Evolutionary conservation across 345 rosid genomes (phyloP).

Genomic region (Salix exigua): DNA sequence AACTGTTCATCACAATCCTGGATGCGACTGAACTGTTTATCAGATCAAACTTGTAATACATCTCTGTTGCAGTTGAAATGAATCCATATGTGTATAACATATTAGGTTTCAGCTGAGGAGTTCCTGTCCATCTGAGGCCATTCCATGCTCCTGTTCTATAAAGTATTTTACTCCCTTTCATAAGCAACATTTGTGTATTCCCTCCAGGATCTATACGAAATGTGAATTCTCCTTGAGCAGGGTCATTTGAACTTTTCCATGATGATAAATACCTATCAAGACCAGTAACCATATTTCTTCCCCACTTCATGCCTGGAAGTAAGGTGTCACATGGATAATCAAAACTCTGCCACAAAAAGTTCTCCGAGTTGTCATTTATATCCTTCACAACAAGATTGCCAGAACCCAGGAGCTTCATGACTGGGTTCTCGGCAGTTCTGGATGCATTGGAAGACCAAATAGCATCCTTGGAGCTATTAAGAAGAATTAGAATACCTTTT

Average conservation of each 20-base stretch:
- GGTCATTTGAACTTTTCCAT: constrained; percentile 19
- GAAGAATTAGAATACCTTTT: constrained; percentile 23
- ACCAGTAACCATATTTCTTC: constrained; percentile 17
- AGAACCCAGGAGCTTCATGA: constrained; percentile 20
- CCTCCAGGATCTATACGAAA: constrained; percentile 14
- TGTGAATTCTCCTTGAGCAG: constrained; percentile 17
- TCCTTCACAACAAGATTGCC: constrained; percentile 30
- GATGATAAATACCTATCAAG: constrained; percentile 17
- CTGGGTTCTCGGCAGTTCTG: not conserved
- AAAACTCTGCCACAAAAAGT: constrained; percentile 33
- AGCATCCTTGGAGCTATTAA: constrained; percentile 4
- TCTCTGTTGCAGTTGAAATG: constrained; percentile 9
- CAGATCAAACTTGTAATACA: constrained; percentile 5
- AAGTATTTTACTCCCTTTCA: not conserved
- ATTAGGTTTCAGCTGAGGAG: not conserved
- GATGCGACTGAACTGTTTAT: constrained; percentile 9
- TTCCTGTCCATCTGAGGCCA: constrained; percentile 21
- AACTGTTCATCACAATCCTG: constrained; percentile 5
- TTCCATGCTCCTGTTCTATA: constrained; percentile 30
- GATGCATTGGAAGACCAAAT: constrained; percentile 27
- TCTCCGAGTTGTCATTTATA: constrained; percentile 2
- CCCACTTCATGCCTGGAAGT: constrained; percentile 22
- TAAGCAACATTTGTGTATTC: not conserved
- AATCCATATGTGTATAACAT: constrained; percentile 9
- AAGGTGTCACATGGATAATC: constrained; percentile 25